These are phyloP conservation scores for Teratosphaeriaceae sp. DNA, from an alignment of 2,329 filamentous ascomycete genomes.

Conservation along the genomic window DNA sequence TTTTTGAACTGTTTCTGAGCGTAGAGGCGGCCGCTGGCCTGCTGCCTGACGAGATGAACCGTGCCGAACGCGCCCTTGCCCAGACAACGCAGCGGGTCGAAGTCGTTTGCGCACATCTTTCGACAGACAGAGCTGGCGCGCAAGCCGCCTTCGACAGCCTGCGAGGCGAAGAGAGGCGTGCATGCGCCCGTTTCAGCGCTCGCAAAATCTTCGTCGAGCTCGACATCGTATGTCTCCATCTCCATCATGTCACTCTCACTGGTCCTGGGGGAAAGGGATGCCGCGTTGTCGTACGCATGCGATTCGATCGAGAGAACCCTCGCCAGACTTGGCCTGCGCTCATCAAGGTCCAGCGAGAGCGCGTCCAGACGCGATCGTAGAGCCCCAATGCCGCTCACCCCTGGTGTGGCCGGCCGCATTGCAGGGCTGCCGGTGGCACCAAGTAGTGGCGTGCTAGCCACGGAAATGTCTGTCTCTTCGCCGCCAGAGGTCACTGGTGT, in stretches of 20 bases:
- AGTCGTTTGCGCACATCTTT: slow-evolving; percentile 90
- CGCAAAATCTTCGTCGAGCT: slow-evolving; percentile 76
- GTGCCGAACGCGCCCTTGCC: slow-evolving; percentile 97
- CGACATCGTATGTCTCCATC: slow-evolving; percentile 76
- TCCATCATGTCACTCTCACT: slow-evolving; percentile 66
- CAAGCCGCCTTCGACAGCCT: slow-evolving; percentile 49
- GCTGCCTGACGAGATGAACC: slow-evolving; percentile 87
- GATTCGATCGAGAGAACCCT: slow-evolving; percentile 29
- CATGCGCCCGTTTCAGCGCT: slow-evolving; percentile 49
- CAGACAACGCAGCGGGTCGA: slow-evolving; percentile 82
- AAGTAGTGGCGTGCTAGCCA: slow-evolving; percentile 26
- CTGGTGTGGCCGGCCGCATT: slow-evolving; percentile 42
- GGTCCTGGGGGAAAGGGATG: slow-evolving; percentile 46
- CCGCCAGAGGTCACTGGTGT: slow-evolving; percentile 47
- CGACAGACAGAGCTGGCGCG: slow-evolving; percentile 48
- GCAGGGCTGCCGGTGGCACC: slow-evolving; percentile 31
- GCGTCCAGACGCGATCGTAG: slow-evolving; percentile 76
- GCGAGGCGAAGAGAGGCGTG: slow-evolving; percentile 29
- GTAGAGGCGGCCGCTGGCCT: slow-evolving; percentile 77
- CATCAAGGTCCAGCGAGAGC: slow-evolving; percentile 58
- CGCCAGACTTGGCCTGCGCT: slow-evolving; percentile 45
- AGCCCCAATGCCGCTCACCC: slow-evolving; percentile 66
- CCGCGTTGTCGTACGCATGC: slow-evolving; percentile 43
- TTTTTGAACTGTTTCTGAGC: slow-evolving; percentile 99
- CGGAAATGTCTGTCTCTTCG: slow-evolving; percentile 48